Conservation (phyloP, 1,284 basidiomycete species). For the Cutaneotrichosporon curvatum region DNA sequence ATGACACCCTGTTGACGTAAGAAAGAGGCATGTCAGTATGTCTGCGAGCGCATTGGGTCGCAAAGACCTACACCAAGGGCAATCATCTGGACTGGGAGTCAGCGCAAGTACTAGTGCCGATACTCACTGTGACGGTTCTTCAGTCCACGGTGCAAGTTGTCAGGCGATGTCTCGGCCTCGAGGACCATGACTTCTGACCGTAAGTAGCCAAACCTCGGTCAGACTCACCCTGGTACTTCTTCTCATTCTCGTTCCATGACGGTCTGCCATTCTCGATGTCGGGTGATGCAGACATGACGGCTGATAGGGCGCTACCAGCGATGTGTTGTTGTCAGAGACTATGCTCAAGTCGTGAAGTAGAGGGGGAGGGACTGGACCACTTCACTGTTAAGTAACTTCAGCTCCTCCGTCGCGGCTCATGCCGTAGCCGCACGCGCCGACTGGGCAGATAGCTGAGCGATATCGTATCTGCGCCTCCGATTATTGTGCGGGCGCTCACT, state of each 20-base stretch:
- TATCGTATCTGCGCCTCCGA: no score
- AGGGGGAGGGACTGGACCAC: no score
- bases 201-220: not conserved
- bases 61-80: constrained; percentile 13
- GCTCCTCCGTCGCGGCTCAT: no score
- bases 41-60: not conserved
- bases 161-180: not conserved
- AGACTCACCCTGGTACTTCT: constrained; percentile 3
- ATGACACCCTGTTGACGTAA: constrained; percentile 9
- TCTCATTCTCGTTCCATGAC: not conserved
- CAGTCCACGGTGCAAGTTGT: constrained; percentile 10
- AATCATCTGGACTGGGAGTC: constrained; percentile 16
- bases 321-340: no score
- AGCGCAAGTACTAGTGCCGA: not conserved
- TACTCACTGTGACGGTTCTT: constrained; percentile 19
- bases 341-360: no score
- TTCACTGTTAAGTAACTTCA: no score
- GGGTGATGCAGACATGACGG: no score
- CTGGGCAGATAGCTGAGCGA: no score
- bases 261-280: no score
- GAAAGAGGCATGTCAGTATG: constrained; percentile 1
- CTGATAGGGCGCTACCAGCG: no score
- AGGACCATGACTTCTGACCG: not conserved
- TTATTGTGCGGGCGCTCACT: no score
- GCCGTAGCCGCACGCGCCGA: no score